These are phyloP conservation scores for Sphaerosporella brunnea DNA, from an alignment of 495 filamentous ascomycete genomes.

Conservation along the genomic window DNA sequence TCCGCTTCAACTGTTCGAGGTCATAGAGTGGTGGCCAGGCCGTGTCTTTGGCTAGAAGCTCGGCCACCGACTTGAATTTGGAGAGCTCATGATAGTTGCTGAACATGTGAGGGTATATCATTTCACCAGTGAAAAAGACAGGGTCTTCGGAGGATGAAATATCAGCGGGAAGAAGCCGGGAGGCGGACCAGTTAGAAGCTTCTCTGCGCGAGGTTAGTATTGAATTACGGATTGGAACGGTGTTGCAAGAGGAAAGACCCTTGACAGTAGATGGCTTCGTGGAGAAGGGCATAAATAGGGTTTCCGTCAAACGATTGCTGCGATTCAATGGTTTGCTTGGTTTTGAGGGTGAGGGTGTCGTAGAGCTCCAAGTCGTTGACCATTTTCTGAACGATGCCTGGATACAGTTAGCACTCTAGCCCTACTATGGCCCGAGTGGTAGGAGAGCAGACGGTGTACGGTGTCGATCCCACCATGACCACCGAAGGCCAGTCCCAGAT, in stretches of 20 bases:
- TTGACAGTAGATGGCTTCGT: constrained; percentile 68
- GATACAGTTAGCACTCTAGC: constrained; percentile 3
- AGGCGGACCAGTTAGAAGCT: constrained; percentile 47
- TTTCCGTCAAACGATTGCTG: constrained; percentile 50
- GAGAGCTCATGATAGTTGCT: constrained; percentile 53
- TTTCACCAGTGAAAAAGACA: constrained; percentile 77
- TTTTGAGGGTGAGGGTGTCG: constrained; percentile 51
- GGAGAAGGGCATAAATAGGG: constrained; percentile 68
- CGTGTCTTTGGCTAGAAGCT: constrained; percentile 45
- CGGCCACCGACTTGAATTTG: constrained; percentile 44
- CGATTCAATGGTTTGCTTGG: constrained; percentile 47
- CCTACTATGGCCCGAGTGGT: neutral
- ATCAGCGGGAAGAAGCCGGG: constrained; percentile 31
- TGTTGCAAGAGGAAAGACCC: constrained; percentile 7
- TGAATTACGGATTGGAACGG: neutral
- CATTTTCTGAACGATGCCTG: constrained; percentile 50
- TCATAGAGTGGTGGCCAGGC: constrained; percentile 69
- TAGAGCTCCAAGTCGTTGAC: constrained; percentile 53
- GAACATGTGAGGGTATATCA: constrained; percentile 74
- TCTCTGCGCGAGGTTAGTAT: constrained; percentile 23
- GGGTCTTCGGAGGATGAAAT: constrained; percentile 29
- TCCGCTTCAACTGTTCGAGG: constrained; percentile 48
- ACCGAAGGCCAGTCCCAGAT: constrained; percentile 60
- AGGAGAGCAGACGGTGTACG: constrained; percentile 38
- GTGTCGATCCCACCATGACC: constrained; percentile 43